phyloP scores from a whole-genome alignment of 352 stramenopile species.

The Elongisporangium undulatum region DNA sequence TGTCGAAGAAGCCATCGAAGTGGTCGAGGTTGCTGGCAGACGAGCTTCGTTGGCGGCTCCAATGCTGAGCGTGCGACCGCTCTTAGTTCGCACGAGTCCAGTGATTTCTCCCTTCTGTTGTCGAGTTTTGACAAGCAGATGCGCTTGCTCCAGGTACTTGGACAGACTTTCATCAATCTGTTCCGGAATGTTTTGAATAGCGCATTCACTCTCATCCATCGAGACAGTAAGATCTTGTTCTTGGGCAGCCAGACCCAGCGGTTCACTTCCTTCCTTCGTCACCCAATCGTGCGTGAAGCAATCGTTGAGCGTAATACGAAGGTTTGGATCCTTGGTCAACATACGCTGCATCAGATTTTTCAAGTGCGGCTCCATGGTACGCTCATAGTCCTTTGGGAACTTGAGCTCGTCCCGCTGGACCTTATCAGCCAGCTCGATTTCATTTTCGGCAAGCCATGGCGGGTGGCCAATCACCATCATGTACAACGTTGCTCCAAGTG shows the following conservation, averaged over 20 bases:
- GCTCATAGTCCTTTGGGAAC: constrained; percentile 73
- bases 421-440: constrained; percentile 82
- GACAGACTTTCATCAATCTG: constrained; percentile 75
- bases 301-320: constrained; percentile 76
- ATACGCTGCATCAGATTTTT: constrained; percentile 91
- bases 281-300: constrained; percentile 91
- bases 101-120: constrained; percentile 28
- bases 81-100: constrained; percentile 46
- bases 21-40: constrained; percentile 21
- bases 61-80: constrained; percentile 29
- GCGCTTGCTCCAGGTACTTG: constrained; percentile 67
- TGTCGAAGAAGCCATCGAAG: constrained; percentile 3
- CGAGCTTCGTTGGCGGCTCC: constrained; percentile 29
- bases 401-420: constrained; percentile 87
- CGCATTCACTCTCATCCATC: constrained; percentile 77
- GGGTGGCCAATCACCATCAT: constrained; percentile 91
- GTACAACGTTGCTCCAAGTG: constrained; percentile 87
- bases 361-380: constrained; percentile 79
- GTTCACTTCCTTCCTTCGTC: constrained; percentile 91
- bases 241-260: constrained; percentile 38
- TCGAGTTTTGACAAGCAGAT: constrained; percentile 72
- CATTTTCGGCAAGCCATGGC: constrained; percentile 88
- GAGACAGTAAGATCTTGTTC: constrained; percentile 75
- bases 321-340: constrained; percentile 83
- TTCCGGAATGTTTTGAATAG: constrained; percentile 86